These are phyloP conservation scores for Firmiana major DNA, from an alignment of 345 rosid species.

Conservation along the genomic window DNA sequence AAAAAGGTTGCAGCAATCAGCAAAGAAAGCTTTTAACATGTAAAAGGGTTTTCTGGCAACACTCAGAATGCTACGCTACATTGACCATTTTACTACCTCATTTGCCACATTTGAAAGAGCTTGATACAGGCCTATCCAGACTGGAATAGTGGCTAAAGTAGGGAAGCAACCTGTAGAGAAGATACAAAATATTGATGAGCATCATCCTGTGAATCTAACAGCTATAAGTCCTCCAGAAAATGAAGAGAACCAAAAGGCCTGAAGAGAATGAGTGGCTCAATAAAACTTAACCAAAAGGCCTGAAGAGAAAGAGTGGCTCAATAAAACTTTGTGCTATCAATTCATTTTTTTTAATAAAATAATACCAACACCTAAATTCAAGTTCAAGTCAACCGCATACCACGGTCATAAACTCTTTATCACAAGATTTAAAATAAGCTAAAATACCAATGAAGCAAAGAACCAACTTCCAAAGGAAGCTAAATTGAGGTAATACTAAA, in stretches of 20 bases:
- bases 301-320: too few relatives aligned
- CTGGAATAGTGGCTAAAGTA: conserved; percentile 89
- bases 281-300: too few relatives aligned
- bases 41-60: background rate
- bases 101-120: conserved; percentile 98
- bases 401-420: background rate
- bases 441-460: background rate
- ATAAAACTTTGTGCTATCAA: background rate
- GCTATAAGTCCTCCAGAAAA: background rate
- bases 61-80: conserved; percentile 4
- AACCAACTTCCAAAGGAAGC: background rate
- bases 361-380: background rate
- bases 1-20: conserved; percentile 20
- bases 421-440: conserved; percentile 2
- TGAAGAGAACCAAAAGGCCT: background rate
- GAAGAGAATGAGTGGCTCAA: background rate
- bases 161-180: conserved; percentile 77
- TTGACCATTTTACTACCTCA: conserved; percentile 50
- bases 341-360: background rate
- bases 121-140: conserved; percentile 97
- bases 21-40: background rate
- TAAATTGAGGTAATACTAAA: background rate
- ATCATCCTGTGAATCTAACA: conserved; percentile 15
- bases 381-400: background rate
- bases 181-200: conserved; percentile 16